phyloP scores from a whole-genome alignment of 73 alveolate species.

The Paramecium biaurelia region DNA sequence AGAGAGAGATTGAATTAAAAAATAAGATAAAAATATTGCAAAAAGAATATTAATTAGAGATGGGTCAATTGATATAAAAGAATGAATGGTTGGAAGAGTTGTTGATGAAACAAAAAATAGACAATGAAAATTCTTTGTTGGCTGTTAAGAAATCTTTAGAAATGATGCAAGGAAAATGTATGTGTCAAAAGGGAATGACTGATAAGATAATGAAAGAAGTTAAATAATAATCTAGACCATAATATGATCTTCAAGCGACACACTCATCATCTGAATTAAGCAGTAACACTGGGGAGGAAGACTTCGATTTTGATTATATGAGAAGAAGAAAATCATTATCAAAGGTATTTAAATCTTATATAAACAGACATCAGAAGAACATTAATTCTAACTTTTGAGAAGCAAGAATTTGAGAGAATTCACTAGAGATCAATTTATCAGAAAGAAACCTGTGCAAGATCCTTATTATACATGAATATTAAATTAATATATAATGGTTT shows the following conservation, averaged over 20 bases:
- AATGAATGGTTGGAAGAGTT: slow-evolving; percentile 17
- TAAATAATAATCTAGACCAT: not conserved
- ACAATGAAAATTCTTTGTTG: slow-evolving; percentile 14
- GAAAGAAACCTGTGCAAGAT: not conserved
- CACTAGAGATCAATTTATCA: not conserved
- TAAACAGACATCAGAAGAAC: not conserved
- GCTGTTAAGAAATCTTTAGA: slow-evolving; percentile 27
- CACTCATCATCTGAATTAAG: slow-evolving; percentile 3
- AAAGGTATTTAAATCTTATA: not conserved
- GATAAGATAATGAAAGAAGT: not conserved
- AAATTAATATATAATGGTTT: not conserved
- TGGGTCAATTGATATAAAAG: not conserved
- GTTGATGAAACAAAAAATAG: not conserved
- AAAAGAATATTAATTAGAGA: not conserved
- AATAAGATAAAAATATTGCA: not conserved
- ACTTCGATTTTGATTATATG: not conserved
- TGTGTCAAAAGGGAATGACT: not conserved
- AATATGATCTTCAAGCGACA: not conserved
- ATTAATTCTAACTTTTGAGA: not conserved
- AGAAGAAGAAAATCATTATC: not conserved
- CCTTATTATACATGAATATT: slow-evolving; percentile 8
- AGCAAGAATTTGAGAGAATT: not conserved
- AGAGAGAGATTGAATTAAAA: not conserved
- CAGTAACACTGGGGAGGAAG: not conserved
- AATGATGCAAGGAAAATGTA: not conserved